phyloP scores from a whole-genome alignment of 2,329 filamentous ascomycete species.

The Ascochyta rabiei region DNA sequence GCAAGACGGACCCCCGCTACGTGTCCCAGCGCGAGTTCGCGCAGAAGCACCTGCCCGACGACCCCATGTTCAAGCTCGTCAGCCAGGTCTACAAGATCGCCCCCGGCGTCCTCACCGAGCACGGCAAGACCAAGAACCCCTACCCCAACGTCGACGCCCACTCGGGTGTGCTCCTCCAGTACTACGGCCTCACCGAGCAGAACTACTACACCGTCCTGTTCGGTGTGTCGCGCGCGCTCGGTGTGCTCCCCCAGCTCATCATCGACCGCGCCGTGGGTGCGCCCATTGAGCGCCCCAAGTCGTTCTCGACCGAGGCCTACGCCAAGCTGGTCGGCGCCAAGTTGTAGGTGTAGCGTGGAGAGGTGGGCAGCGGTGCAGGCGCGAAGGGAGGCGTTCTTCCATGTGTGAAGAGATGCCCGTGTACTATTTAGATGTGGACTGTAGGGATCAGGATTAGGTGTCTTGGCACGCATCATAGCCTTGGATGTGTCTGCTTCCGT shows the following conservation, averaged over 20 bases:
- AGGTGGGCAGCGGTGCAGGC: constrained; percentile 15
- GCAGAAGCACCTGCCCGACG: constrained; percentile 88
- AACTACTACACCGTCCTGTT: constrained; percentile 99
- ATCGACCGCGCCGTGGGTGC: constrained; percentile 97
- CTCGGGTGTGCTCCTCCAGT: constrained; percentile 98
- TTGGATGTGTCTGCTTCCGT: constrained; percentile 35
- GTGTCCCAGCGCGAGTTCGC: constrained; percentile 97
- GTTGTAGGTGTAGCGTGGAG: constrained; percentile 65
- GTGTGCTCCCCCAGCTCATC: constrained; percentile 98
- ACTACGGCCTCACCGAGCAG: constrained; percentile 98
- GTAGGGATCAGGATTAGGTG: constrained; percentile 38
- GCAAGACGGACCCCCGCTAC: constrained; percentile 99
- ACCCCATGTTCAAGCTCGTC: constrained; percentile 99
- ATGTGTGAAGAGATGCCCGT: constrained; percentile 34
- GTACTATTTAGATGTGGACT: constrained; percentile 46
- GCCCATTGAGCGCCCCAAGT: constrained; percentile 98
- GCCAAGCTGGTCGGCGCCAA: constrained; percentile 89
- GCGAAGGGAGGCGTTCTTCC: constrained; percentile 26
- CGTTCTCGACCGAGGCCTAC: constrained; percentile 96
- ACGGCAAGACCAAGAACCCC: constrained; percentile 99
- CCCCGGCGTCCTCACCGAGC: constrained; percentile 95
- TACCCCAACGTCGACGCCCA: constrained; percentile 99
- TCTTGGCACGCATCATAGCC: constrained; percentile 32
- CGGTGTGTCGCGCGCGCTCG: constrained; percentile 96
- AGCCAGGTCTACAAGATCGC: constrained; percentile 99